Percentiles rank a stretch among this genome's conserved stretches.
phyloP scores from a whole-genome alignment of 2,329 filamentous ascomycete genomes.

The Colletotrichum sp. region DNA sequence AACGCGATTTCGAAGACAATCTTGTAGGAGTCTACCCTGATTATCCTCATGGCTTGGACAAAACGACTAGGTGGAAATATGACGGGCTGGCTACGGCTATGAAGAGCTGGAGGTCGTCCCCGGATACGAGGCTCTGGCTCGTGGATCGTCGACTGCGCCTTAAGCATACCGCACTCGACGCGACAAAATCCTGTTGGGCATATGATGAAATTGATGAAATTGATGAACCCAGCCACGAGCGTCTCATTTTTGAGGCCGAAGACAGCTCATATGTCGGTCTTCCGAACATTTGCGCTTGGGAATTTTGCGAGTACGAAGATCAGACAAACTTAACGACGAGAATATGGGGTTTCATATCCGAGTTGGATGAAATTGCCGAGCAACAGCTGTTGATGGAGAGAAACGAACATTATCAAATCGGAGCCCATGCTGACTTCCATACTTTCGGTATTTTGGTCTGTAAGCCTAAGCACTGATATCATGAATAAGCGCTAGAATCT shows the following conservation, averaged over 20 bases:
- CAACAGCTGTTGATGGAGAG: not conserved
- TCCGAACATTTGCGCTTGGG: not conserved
- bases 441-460: not conserved
- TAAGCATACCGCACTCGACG: not conserved
- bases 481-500: not conserved
- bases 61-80: not conserved
- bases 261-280: not conserved
- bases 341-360: not conserved
- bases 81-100: not conserved
- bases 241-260: not conserved
- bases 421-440: not conserved
- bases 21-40: not conserved
- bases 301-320: not conserved
- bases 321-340: not conserved
- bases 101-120: not conserved
- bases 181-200: no score
- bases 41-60: not conserved
- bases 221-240: not conserved
- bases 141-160: not conserved
- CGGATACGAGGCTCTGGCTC: not conserved
- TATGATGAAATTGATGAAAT: not conserved
- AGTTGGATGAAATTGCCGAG: not conserved
- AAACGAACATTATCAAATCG: accelerated
- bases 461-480: not conserved
- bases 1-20: accelerated